Conservation (phyloP, 2,329 filamentous ascomycete species). For the Alternaria conjuncta region DNA sequence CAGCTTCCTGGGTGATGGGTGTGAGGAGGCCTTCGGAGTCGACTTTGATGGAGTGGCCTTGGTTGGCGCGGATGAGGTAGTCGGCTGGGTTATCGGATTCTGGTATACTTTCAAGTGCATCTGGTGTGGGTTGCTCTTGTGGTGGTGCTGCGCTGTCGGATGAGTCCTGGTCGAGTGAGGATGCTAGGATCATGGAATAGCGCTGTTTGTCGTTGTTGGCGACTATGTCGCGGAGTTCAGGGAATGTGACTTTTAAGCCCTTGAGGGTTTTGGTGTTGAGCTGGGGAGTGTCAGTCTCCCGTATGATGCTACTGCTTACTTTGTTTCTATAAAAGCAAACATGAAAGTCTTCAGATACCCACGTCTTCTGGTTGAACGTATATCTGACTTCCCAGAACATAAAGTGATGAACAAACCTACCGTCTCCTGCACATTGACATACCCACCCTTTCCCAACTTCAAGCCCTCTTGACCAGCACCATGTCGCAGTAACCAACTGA, state of each 20-base stretch:
- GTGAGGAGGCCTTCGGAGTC: conserved; percentile 74
- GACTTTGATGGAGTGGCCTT: conserved; percentile 85
- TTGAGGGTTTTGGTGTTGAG: conserved; percentile 67
- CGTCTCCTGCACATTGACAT: conserved; percentile 65
- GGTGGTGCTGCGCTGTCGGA: conserved; percentile 6
- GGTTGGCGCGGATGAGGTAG: conserved; percentile 92
- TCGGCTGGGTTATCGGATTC: conserved; percentile 61
- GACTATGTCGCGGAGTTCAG: conserved; percentile 75
- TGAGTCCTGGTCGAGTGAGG: conserved; percentile 14
- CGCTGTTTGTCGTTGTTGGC: conserved; percentile 85
- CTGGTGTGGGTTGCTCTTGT: conserved; percentile 12
- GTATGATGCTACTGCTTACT: too few species aligned
- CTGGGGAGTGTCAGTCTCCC: conserved; percentile 40
- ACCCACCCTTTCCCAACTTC: conserved; percentile 64
- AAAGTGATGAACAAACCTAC: conserved; percentile 49
- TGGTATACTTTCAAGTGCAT: conserved; percentile 15
- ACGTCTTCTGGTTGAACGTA: not conserved
- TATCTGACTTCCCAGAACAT: not conserved
- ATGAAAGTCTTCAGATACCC: not conserved
- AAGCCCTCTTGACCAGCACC: conserved; percentile 66
- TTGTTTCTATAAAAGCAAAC: too few species aligned
- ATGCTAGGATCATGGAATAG: conserved; percentile 74
- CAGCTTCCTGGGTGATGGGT: conserved; percentile 63
- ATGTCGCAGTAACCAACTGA: conserved; percentile 66
- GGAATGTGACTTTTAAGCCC: conserved; percentile 74